These are phyloP conservation scores for Yamadazyma songkhlaensis DNA, from an alignment of 1,139 yeast genomes.

Conservation along the genomic window DNA sequence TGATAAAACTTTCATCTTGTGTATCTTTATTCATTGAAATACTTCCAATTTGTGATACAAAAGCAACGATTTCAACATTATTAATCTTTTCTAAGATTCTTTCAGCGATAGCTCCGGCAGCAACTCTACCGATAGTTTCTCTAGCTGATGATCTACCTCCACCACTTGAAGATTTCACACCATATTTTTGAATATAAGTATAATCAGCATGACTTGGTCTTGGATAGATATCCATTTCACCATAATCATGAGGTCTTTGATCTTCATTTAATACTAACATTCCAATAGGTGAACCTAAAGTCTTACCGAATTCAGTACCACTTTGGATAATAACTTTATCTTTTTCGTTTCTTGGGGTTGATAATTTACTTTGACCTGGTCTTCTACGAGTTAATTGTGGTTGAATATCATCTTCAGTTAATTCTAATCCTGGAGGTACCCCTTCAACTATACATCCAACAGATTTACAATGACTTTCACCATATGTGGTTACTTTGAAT, in stretches of 20 bases:
- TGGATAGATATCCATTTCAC: constrained; percentile 92
- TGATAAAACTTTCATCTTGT: constrained; percentile 58
- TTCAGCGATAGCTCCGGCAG: constrained; percentile 98
- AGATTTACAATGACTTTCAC: constrained; percentile 97
- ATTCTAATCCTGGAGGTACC: constrained; percentile 89
- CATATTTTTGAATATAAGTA: constrained; percentile 88
- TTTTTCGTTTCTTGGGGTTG: constrained; percentile 95
- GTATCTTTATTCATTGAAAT: constrained; percentile 75
- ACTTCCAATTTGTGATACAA: constrained; percentile 87
- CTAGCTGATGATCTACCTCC: constrained; percentile 98
- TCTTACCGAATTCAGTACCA: constrained; percentile 88
- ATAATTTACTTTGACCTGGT: constrained; percentile 91
- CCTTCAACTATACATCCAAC: constrained; percentile 99
- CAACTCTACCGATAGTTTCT: constrained; percentile 97
- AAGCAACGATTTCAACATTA: constrained; percentile 92
- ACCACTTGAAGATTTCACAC: constrained; percentile 89
- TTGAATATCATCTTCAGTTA: constrained; percentile 85
- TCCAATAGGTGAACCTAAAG: constrained; percentile 94
- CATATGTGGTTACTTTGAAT: constrained; percentile 84
- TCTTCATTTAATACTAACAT: constrained; percentile 92
- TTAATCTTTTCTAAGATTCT: constrained; percentile 74
- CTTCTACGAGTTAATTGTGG: constrained; percentile 95
- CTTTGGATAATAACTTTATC: constrained; percentile 91
- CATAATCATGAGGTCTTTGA: constrained; percentile 94
- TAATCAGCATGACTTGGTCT: constrained; percentile 98